Conservation (phyloP, 2,329 filamentous ascomycete species). For the Fusarium buxicola region DNA sequence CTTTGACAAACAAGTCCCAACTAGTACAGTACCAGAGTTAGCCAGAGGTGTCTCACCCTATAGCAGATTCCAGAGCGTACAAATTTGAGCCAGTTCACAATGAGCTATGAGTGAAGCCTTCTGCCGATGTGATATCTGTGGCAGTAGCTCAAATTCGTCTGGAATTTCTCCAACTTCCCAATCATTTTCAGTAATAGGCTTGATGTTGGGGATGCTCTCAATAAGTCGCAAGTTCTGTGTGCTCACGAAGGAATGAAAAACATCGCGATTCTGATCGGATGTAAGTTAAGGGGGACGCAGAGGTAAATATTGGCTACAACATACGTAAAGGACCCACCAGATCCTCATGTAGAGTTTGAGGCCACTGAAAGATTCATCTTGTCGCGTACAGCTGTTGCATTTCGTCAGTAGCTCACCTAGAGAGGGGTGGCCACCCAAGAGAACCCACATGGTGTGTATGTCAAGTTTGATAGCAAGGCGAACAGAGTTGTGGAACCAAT, state of each 20-base stretch:
- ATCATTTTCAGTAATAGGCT: constrained; percentile 6
- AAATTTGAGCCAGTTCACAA: constrained; percentile 21
- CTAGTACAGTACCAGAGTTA: not conserved
- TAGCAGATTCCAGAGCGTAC: not conserved
- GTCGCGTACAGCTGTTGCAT: not conserved
- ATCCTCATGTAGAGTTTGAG: constrained; percentile 25
- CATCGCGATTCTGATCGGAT: not conserved
- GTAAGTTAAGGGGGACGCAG: not conserved
- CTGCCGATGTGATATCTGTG: not conserved
- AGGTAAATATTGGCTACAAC: not conserved
- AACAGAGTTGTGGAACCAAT: constrained; percentile 36
- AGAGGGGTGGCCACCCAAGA: rapidly evolving
- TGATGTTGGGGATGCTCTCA: not conserved
- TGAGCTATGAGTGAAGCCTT: constrained; percentile 18
- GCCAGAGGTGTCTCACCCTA: rapidly evolving
- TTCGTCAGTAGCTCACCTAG: not conserved
- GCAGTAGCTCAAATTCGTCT: not conserved
- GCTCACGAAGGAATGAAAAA: constrained; percentile 29
- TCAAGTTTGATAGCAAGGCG: constrained; percentile 20
- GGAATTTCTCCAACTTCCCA: constrained; percentile 24
- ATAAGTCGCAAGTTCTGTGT: constrained; percentile 9
- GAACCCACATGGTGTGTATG: constrained; percentile 10
- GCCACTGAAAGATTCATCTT: not conserved
- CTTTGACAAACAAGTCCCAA: not conserved
- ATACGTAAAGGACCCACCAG: constrained; percentile 36